Conservation (phyloP, 1,139 yeast genomes). For the Taphrina communis region DNA sequence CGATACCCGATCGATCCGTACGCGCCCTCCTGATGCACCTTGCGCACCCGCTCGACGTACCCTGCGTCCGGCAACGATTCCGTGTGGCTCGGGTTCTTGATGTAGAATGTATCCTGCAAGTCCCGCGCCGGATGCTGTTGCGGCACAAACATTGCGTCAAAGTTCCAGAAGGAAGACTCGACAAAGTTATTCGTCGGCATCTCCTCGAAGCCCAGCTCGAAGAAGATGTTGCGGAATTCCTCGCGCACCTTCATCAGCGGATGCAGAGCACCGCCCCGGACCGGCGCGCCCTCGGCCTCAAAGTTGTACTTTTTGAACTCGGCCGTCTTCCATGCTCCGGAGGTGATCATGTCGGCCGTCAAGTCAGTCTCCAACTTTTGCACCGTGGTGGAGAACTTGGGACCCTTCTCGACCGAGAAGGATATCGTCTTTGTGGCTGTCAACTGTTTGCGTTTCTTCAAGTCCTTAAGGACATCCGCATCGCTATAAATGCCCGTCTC, state of each 20-base stretch:
- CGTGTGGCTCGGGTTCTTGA: slow-evolving; percentile 86
- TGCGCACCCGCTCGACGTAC: slow-evolving; percentile 77
- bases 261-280: slow-evolving; percentile 90
- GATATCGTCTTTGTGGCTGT: slow-evolving; percentile 66
- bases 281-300: slow-evolving; percentile 88
- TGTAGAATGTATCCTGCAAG: slow-evolving; percentile 94
- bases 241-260: slow-evolving; percentile 96
- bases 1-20: slow-evolving; percentile 97
- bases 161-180: slow-evolving; percentile 98
- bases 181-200: slow-evolving; percentile 99
- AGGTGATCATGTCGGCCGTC: slow-evolving; percentile 83
- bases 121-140: slow-evolving; percentile 99
- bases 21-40: slow-evolving; percentile 87
- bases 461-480: slow-evolving; percentile 74
- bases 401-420: slow-evolving; percentile 77
- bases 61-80: slow-evolving; percentile 74
- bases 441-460: slow-evolving; percentile 91
- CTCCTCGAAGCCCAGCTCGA: slow-evolving; percentile 96
- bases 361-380: slow-evolving; percentile 87
- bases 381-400: slow-evolving; percentile 80
- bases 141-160: slow-evolving; percentile 93
- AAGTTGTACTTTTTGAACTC: slow-evolving; percentile 94
- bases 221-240: slow-evolving; percentile 96
- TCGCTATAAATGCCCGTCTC: slow-evolving; percentile 61
- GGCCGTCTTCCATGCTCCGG: slow-evolving; percentile 80